Percentiles rank a stretch among this genome's conserved stretches.
Evolutionary conservation across 1,284 basidiomycete species (phyloP).

Genomic region (Tilletiopsis washingtonensis): DNA sequence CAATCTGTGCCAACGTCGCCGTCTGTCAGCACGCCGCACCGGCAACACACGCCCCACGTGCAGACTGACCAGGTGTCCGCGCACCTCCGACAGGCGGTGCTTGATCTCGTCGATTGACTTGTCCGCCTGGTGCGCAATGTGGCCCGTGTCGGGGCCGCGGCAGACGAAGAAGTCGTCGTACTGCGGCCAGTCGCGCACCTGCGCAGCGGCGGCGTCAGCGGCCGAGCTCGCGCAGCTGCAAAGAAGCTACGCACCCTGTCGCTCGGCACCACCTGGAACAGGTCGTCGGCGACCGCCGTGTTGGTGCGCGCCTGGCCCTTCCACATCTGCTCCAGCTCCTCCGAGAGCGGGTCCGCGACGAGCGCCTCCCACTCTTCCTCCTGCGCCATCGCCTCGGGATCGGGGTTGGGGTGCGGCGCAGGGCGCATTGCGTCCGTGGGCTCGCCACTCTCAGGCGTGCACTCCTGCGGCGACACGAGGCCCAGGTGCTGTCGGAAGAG

Average conservation of each 20-base stretch:
- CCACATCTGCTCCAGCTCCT: conserved; percentile 50
- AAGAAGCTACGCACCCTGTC: conserved; percentile 66
- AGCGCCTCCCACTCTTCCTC: conserved; percentile 55
- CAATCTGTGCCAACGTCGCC: no score
- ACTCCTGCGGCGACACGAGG: conserved; percentile 20
- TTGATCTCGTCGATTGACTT: no score
- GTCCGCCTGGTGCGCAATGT: no score
- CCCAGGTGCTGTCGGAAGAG: conserved; percentile 47
- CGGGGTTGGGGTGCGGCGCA: conserved; percentile 12
- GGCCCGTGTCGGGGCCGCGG: conserved; percentile 55
- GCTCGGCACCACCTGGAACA: conserved; percentile 73
- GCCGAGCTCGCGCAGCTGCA: conserved; percentile 58
- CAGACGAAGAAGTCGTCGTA: conserved; percentile 8
- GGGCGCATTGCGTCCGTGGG: conserved; percentile 11
- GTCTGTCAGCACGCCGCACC: no score
- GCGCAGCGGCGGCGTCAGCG: conserved; percentile 49
- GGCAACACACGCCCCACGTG: no score
- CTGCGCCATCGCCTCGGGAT: conserved; percentile 11
- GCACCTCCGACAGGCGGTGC: no score
- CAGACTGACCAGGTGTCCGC: no score
- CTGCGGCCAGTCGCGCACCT: conserved; percentile 22
- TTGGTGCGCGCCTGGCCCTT: conserved; percentile 67
- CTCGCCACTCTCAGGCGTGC: conserved; percentile 6
- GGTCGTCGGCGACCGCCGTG: conserved; percentile 68
- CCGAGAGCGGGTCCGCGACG: conserved; percentile 12